Evolutionary conservation across 1,139 yeast genomes (phyloP), one percentile per base, ranked within the genome.

Genomic region (Eremothecium coryli): DNA sequence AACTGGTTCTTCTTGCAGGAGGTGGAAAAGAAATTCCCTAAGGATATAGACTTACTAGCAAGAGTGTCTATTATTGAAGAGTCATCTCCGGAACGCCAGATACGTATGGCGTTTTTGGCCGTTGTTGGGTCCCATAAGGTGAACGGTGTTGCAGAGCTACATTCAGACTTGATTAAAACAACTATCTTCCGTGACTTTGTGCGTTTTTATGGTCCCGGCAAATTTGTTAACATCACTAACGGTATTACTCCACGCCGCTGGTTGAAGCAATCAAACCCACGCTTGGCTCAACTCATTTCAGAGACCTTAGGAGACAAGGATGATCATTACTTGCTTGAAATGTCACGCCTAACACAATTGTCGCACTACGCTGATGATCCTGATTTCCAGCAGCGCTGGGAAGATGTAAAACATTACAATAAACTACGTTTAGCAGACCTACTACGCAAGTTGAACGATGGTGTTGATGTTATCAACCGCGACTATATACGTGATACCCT

Each of bases 211-310:
- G 96, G 96, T 29, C 56, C 70, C 22, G 84, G 82, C 44, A 82
- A 82, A 61, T 86, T 86, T 60, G 82, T 84, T 40, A 86, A 86
- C 53, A 95, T 86, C 40, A 86, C 97, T 35, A 88, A 88, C 59
- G 96, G 96, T 64, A 76, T 86, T 52, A 88, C 96, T 4, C 96
- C 96, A 48, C 76, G 97, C 67, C 78, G 96, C 64, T 86, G 97
- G 97, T 71, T 86, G 57, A 77, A 77, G 58, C 95, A 86, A 64
- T 95, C 95, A 33, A 88, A 86, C 60, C 96, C 96, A 12, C 67
- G 67, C 46, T 68, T 86, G 52, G 73, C 93, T 17, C 66, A 63
- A 15, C 68, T 88, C 46, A 88, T 86, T 53, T 70, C 84, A 29
- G 71, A 76, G 37, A 76, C 76, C 48, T 67, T 86, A 38, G 38